These are phyloP conservation scores for Saturnispora besseyi DNA, from an alignment of 805 yeast species.

Conservation along the genomic window DNA sequence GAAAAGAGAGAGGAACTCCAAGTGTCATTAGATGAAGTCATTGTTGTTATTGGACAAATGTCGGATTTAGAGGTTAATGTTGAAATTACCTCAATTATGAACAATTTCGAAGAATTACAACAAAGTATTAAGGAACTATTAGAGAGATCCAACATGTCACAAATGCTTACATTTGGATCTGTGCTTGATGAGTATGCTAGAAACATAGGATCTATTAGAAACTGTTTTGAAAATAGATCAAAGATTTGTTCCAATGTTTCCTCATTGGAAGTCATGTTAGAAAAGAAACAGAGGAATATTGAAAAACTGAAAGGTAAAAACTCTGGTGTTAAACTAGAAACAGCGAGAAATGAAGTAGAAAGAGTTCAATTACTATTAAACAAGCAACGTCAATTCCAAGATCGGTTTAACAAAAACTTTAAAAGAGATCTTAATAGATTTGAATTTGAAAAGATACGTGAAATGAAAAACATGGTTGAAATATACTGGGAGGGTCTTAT, in stretches of 20 bases:
- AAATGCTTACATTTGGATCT: conserved; percentile 74
- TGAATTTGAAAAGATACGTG: conserved; percentile 68
- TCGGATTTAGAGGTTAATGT: conserved; percentile 70
- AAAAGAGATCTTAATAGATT: conserved; percentile 59
- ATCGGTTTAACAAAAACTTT: conserved; percentile 55
- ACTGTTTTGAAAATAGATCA: conserved; percentile 65
- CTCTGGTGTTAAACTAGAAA: conserved; percentile 49
- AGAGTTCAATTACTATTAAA: conserved; percentile 44
- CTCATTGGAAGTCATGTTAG: conserved; percentile 34
- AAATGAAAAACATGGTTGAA: conserved; percentile 83
- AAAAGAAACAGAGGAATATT: conserved; percentile 37
- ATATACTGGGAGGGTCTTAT: conserved; percentile 83
- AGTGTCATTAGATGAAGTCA: conserved; percentile 57
- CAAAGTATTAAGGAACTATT: conserved; percentile 60
- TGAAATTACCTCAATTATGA: conserved; percentile 51
- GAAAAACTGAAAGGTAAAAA: conserved; percentile 36
- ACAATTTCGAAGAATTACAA: conserved; percentile 67
- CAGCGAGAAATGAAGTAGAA: conserved; percentile 50
- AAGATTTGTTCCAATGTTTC: conserved; percentile 41
- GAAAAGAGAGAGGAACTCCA: conserved; percentile 70
- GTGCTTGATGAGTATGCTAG: conserved; percentile 85
- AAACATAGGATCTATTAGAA: conserved; percentile 62
- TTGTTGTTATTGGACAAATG: conserved; percentile 43
- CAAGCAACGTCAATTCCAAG: conserved; percentile 50
- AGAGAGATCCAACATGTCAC: conserved; percentile 75